A percentile compares a stretch with the other conserved stretches of the same genome.
Conservation (phyloP, 1,284 basidiomycete genomes). For the Taiwanofungus camphoratus region DNA sequence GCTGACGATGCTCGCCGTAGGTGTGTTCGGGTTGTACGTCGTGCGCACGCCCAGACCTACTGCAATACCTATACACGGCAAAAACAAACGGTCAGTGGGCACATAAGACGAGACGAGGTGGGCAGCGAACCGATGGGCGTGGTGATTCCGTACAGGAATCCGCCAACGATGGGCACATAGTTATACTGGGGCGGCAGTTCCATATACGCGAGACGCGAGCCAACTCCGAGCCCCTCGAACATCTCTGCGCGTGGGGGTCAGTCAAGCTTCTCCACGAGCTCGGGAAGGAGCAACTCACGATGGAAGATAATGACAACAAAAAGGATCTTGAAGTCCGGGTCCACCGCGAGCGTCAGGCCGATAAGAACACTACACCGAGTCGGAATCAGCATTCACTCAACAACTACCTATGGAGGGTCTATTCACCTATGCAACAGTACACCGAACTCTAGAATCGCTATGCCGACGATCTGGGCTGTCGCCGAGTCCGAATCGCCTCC, state of each 20-base stretch:
- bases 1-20: slow-evolving; percentile 73
- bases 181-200: slow-evolving; percentile 52
- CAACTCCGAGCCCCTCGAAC: slow-evolving; percentile 89
- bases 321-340: slow-evolving; percentile 74
- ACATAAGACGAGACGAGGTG: background rate
- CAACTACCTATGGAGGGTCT: background rate
- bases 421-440: slow-evolving; percentile 77
- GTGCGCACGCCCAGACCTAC: slow-evolving; percentile 78
- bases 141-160: slow-evolving; percentile 68
- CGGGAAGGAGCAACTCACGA: slow-evolving; percentile 41
- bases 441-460: slow-evolving; percentile 88
- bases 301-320: slow-evolving; percentile 92
- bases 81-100: no score
- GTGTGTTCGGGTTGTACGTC: slow-evolving; percentile 76
- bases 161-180: slow-evolving; percentile 63
- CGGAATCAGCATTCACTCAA: background rate
- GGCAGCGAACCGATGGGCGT: slow-evolving; percentile 60
- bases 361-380: slow-evolving; percentile 72
- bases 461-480: slow-evolving; percentile 77
- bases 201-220: slow-evolving; percentile 77
- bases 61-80: slow-evolving; percentile 50
- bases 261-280: slow-evolving; percentile 1
- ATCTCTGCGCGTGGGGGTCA: slow-evolving; percentile 58
- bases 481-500: slow-evolving; percentile 33
- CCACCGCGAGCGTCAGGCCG: slow-evolving; percentile 89